These are phyloP conservation scores for Clavispora vitiphila DNA, from an alignment of 805 yeast species.

Conservation along the genomic window DNA sequence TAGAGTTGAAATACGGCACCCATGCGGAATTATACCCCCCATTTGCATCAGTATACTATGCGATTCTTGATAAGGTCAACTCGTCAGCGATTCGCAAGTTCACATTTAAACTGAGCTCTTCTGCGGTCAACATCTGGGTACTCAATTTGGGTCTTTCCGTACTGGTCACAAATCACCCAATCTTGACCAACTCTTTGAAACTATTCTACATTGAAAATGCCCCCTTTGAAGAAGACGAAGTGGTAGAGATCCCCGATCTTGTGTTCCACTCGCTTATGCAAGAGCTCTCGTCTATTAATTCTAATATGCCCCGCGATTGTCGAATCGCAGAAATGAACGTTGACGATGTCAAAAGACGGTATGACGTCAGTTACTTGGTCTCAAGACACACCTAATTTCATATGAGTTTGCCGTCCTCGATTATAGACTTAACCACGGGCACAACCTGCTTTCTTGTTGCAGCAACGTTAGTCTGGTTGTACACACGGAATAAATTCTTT, in stretches of 20 bases:
- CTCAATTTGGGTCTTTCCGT: conserved; percentile 31
- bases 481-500: conserved; percentile 18
- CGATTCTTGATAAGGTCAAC: conserved; percentile 34
- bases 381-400: conserved; percentile 1
- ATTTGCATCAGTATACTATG: conserved; percentile 16
- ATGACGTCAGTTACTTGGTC: conserved; percentile 23
- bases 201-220: conserved; percentile 18
- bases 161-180: conserved; percentile 11
- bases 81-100: conserved; percentile 34
- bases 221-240: conserved; percentile 8
- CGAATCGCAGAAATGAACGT: conserved; percentile 6
- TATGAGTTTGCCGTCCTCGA: conserved; percentile 16
- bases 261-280: conserved; percentile 8
- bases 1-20: conserved; percentile 24
- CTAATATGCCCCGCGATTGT: conserved; percentile 5
- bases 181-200: conserved; percentile 23
- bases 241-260: conserved; percentile 7
- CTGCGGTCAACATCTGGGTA: conserved; percentile 29
- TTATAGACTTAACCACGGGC: conserved; percentile 44
- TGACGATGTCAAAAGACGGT: conserved; percentile 9
- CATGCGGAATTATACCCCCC: conserved; percentile 16
- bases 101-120: conserved; percentile 10
- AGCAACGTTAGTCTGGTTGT: conserved; percentile 44
- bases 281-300: conserved; percentile 5
- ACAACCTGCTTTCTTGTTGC: conserved; percentile 88